Base-by-base conservation (phyloP, 2,329 filamentous ascomycete species). In the Beauveria sp. region DNA sequence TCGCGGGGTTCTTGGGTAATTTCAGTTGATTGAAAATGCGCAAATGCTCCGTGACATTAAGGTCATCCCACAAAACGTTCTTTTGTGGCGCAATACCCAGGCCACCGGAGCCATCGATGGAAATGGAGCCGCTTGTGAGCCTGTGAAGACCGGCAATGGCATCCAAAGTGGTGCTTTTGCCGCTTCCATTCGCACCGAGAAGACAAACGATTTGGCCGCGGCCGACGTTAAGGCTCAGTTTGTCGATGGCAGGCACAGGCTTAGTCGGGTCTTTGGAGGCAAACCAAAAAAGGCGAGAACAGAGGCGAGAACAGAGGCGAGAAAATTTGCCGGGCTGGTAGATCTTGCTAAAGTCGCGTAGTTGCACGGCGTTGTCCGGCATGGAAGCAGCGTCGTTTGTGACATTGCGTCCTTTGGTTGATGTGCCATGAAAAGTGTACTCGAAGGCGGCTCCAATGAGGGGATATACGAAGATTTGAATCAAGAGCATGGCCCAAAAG, bases 61-160 rank as follows among this genome's bases (percentile, higher is more conserved):
- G 76, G 62, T 92, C 87, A 66, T 93, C 89, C 92, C 92, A 97
- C 37, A 97, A 81, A 6, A 97, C 92, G 67, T 97, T 97, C 78
- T 93, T 92, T 71, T 97, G 92, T 0, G 92, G 92, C 61, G 91
- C 93, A 47, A 96, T 86, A 16, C 92, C 92, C 22, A 97, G 81
- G 0, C 90, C 91, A 10, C 90, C 90, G 10, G 85, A 87, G 1
- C 87, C 87, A 65, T 92, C 87, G 51, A 96, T 87, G 26, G 83
- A 84, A 65, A 97, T 94, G 3, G 80, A 80, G 3, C 92, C 92
- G 62, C 82, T 85, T 0, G 90, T 91, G 24, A 93, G 80, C 50
- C 84, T 89, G 67, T 88, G 91, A 55, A 93, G 82, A 3, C 92
- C 92, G 12, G 91, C 89, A 65, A 97, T 92, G 6, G 89, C 88